Base-by-base conservation (phyloP, 257 asterid genomes). In the Primulina huaijiensis region DNA sequence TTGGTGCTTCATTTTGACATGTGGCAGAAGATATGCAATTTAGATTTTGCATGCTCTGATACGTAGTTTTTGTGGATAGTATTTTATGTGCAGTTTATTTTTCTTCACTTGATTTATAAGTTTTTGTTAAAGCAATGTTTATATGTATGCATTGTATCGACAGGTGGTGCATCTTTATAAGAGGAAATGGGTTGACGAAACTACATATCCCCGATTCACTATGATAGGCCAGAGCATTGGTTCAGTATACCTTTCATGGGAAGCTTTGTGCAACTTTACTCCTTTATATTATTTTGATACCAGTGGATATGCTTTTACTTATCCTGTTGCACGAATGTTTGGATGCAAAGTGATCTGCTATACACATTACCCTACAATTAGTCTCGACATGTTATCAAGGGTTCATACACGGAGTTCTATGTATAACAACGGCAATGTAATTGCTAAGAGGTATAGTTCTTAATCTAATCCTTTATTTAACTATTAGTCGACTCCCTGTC, bases 191-290 rank as follows among this genome's bases (percentile, higher is more conserved):
- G 73, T 89, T 67, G 99, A 89, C 76, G 97, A 89, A 86, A 75
- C 86, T 60, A 87, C 89, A 17, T 93, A 89, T 77, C 97, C 96
- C 43, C 92, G 97, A 40, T 93, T 93, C 81, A 91, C 97, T 33
- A 89, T 91, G 96, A 89, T 93, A 78, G 96, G 99, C 33, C 99
- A 93, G 77, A 93, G 99, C 83, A 82, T 93, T 76, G 96, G 99
- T 70, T 93, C 99, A 37, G 85, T 93, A 60, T 87, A 83, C 74
- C 88, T 91, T 11, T 81, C 97, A 35, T 91, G 97, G 97, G 96
- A 94, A 85, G 96, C 99, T 75, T 81, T 94, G 77, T 79, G 87
- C 81, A 71, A 74, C 25, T 85, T 75, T 68, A 89, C 96, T 60
- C 97, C 97, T 55, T 38, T 72, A n/a, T 94, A 91, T 84, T 91